Percentiles rank a stretch among this genome's conserved stretches.
Conservation (phyloP, 441 rosid species). For the Sinapis alba region DNA sequence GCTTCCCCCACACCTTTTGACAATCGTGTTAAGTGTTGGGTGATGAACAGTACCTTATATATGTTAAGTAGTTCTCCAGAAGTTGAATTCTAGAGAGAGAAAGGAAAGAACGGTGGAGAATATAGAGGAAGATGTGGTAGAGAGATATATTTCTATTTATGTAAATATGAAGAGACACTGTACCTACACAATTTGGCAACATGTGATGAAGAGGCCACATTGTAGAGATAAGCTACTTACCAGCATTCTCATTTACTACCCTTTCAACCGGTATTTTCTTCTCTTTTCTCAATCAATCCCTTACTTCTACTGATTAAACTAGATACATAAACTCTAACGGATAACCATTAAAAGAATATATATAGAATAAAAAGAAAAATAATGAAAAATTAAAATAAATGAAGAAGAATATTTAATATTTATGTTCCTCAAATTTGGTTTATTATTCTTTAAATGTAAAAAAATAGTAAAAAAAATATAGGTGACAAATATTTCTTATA, state of each 20-base stretch:
- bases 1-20: constrained; percentile 37
- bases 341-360: too few relatives aligned
- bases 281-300: not conserved
- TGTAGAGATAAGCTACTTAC: constrained; percentile 37
- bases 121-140: constrained; percentile 31
- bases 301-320: constrained; percentile 15
- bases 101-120: constrained; percentile 40
- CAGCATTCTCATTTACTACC: constrained; percentile 37
- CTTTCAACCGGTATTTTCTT: constrained; percentile 16
- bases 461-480: too few relatives aligned
- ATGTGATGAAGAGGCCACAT: constrained; percentile 40
- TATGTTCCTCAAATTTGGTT: too few relatives aligned
- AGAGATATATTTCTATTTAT: constrained; percentile 25
- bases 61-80: constrained; percentile 31
- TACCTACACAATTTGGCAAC: constrained; percentile 38
- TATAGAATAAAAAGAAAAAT: too few relatives aligned
- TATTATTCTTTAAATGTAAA: too few relatives aligned
- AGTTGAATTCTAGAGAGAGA: constrained; percentile 22
- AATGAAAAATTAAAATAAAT: too few relatives aligned
- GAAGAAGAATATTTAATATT: too few relatives aligned
- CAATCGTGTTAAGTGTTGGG: constrained; percentile 29
- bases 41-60: constrained; percentile 27
- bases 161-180: constrained; percentile 31
- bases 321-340: not conserved
- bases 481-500: too few relatives aligned